Evolutionary conservation across 1,139 yeast species (phyloP).

Genomic region (Hansenula lynferdii): DNA sequence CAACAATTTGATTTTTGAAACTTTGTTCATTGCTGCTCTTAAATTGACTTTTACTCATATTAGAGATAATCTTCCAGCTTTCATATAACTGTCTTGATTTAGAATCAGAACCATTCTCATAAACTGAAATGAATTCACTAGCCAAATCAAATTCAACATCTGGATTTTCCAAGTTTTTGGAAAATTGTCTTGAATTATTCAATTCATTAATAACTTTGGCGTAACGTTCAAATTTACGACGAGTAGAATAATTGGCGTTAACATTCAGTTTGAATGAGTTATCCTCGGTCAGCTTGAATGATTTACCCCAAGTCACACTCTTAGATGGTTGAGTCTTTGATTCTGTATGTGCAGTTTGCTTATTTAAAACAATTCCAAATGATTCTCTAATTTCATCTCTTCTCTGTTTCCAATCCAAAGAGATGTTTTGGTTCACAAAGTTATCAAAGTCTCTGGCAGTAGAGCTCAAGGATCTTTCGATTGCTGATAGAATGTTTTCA

Average conservation of each 20-base stretch:
- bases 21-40: slow-evolving; percentile 26
- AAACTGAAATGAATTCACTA: slow-evolving; percentile 29
- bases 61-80: slow-evolving; percentile 53
- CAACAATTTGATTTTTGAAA: slow-evolving; percentile 46
- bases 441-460: slow-evolving; percentile 83
- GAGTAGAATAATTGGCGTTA: slow-evolving; percentile 31
- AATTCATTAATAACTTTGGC: slow-evolving; percentile 68
- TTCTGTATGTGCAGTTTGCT: slow-evolving; percentile 11
- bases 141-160: slow-evolving; percentile 24
- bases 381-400: slow-evolving; percentile 68
- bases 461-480: slow-evolving; percentile 70
- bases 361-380: slow-evolving; percentile 43
- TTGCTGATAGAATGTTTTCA: slow-evolving; percentile 76
- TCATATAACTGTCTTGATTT: slow-evolving; percentile 63
- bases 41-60: slow-evolving; percentile 25
- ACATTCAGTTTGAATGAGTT: slow-evolving; percentile 32
- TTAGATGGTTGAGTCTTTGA: slow-evolving; percentile 17
- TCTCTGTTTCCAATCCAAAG: slow-evolving; percentile 80
- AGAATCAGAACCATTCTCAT: slow-evolving; percentile 34
- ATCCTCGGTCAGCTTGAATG: slow-evolving; percentile 26
- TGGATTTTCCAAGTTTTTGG: slow-evolving; percentile 37
- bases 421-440: slow-evolving; percentile 66
- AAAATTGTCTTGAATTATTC: slow-evolving; percentile 61
- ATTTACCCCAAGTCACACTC: slow-evolving; percentile 28
- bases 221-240: slow-evolving; percentile 65